phyloP scores from a whole-genome alignment of 2,329 filamentous ascomycete species.

The Alternaria gansuensis region DNA sequence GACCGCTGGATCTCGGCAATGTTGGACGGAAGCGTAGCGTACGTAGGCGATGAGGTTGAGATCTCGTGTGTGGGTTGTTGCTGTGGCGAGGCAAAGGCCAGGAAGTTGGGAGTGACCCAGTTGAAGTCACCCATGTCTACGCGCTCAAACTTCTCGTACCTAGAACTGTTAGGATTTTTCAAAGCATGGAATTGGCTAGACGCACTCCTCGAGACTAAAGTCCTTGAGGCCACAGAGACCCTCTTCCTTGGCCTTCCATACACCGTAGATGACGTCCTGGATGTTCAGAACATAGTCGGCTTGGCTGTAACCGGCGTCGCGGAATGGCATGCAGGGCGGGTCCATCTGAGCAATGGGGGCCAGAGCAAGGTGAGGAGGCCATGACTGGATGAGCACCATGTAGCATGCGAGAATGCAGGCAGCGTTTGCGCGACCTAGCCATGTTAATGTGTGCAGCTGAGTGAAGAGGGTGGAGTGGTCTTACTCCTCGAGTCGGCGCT shows the following conservation, averaged over 20 bases:
- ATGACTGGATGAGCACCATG: conserved; percentile 98
- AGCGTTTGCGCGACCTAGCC: conserved; percentile 83
- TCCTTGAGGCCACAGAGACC: conserved; percentile 89
- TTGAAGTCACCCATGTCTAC: conserved; percentile 99
- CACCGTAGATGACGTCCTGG: conserved; percentile 96
- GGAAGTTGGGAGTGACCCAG: conserved; percentile 94
- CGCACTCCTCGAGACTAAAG: conserved; percentile 89
- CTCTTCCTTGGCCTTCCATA: conserved; percentile 99
- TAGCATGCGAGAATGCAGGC: conserved; percentile 96
- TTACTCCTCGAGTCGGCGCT: conserved; percentile 87
- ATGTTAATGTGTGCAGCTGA: conserved; percentile 29
- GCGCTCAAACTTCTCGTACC: conserved; percentile 91
- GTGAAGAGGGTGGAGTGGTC: conserved; percentile 46
- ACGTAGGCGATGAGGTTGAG: conserved; percentile 75
- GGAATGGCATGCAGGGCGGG: conserved; percentile 97
- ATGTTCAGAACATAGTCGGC: conserved; percentile 96
- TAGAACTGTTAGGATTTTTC: conserved; percentile 46
- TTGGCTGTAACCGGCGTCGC: conserved; percentile 97
- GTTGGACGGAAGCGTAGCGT: conserved; percentile 76
- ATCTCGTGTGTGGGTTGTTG: conserved; percentile 78
- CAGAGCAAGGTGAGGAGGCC: conserved; percentile 94
- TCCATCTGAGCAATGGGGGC: conserved; percentile 97
- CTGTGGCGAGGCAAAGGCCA: conserved; percentile 96
- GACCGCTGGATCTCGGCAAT: conserved; percentile 76
- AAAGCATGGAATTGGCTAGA: conserved; percentile 11